phyloP scores from a whole-genome alignment of 352 stramenopile species.

The Phytopythium chamaehyphon region DNA sequence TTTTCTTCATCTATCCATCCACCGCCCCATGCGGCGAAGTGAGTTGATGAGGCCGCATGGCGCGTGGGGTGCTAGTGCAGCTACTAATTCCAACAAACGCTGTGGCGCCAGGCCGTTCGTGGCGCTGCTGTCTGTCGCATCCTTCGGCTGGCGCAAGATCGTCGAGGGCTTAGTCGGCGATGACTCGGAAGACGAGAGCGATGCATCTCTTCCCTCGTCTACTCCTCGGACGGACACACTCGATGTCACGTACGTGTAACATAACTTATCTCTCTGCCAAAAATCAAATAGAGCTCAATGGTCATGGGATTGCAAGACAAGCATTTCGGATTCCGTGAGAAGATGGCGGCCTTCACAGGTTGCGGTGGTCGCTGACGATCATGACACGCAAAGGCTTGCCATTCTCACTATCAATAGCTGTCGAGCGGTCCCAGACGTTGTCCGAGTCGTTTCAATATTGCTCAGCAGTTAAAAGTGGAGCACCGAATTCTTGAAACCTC shows the following conservation, averaged over 20 bases:
- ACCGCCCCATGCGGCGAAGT: not conserved
- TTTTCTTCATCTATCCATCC: not conserved
- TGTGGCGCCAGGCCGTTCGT: constrained; percentile 28
- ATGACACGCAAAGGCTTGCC: not conserved
- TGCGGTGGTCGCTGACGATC: too few species aligned
- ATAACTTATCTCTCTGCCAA: constrained; percentile 5
- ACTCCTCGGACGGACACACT: constrained; percentile 4
- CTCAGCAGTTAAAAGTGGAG: too few species aligned
- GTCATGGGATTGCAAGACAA: too few species aligned
- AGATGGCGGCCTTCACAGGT: too few species aligned
- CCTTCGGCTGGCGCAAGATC: constrained; percentile 58
- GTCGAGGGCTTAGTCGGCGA: constrained; percentile 41
- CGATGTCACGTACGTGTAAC: constrained; percentile 6
- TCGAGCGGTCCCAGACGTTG: constrained; percentile 7
- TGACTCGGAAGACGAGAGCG: constrained; percentile 22
- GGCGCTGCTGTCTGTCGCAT: constrained; percentile 64
- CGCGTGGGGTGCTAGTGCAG: not conserved
- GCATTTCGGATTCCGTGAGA: too few species aligned
- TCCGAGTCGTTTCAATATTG: too few species aligned
- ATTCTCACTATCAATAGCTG: not conserved
- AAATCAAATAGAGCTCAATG: too few species aligned
- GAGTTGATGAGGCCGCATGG: constrained; percentile 8
- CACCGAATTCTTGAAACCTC: too few species aligned
- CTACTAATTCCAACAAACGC: too few species aligned
- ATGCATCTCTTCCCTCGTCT: constrained; percentile 9